Base-by-base conservation (phyloP, 1,139 yeast genomes). In the Meyerozyma athensensis region DNA sequence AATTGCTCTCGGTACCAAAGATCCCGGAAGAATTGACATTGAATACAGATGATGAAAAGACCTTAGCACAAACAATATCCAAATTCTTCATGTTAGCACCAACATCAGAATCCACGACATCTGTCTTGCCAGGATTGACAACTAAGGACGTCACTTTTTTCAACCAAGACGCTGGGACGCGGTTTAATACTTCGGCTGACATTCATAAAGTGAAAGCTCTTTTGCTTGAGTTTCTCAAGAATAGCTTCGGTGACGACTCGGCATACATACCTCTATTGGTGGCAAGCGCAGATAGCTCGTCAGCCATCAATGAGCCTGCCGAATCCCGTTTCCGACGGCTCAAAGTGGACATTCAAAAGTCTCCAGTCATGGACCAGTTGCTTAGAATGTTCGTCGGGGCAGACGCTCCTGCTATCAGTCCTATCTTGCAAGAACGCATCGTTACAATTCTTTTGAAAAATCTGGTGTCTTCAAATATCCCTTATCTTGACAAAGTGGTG, bases 121-220 rank as follows among this genome's bases (percentile, higher is more conserved):
- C 37, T 2, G 72, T 37, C 18, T 67, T 77, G 37, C 86, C 92
- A 0, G 95, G 96, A 0, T 60, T 87, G 40, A 67, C 79, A 18
- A 54, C 68, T 1, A 55, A 57, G 0, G 86, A 83, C 39, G 69
- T 72, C 22, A 55, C 74, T 1, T 85, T 79, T 50, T 75, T 86
- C 49, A 80, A 86, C 0, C 70, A 70, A 38, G 77, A 77, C 44
- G 86, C 94, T 4, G 87, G 90, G 10, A 75, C 79, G 0, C 54
- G 72, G 0, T 78, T 74, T 50, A 73, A 72, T 33, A 63, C 74
- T 2, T 44, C 43, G n/a, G 67, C 68, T 1, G 79, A 74, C 18
- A 58, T 86, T 30, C 47, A 63, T 1, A 53, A 48, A 0, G 72
- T 73, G 28, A 86, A 82, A 50, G 41, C 43, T 3, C 45, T 53